These are phyloP conservation scores for Curvularia verruculosa DNA, from an alignment of 2,329 filamentous ascomycete species.

Conservation along the genomic window DNA sequence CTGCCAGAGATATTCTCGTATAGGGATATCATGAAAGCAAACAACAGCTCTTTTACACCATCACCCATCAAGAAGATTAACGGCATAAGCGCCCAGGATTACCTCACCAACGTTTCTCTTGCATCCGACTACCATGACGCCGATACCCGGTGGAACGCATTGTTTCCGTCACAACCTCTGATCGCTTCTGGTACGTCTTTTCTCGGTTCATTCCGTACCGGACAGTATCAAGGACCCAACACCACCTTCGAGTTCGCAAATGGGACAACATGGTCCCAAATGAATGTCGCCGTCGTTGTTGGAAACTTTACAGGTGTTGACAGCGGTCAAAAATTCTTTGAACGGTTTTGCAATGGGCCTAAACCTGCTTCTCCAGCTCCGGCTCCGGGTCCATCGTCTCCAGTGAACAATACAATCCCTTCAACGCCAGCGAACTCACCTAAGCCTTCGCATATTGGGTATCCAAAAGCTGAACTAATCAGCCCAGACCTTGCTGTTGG, in stretches of 20 bases:
- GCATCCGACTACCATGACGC: conserved; percentile 48
- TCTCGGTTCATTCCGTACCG: conserved; percentile 39
- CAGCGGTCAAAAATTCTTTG: conserved; percentile 51
- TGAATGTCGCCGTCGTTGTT: conserved; percentile 42
- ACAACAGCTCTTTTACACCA: conserved; percentile 39
- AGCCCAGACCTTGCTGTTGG: conserved; percentile 47
- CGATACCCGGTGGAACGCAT: conserved; percentile 50
- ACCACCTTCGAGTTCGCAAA: conserved; percentile 48
- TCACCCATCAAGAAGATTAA: conserved; percentile 50
- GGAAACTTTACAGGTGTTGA: conserved; percentile 45
- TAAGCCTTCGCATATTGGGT: conserved; percentile 42
- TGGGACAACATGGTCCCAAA: conserved; percentile 38
- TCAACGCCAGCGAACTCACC: conserved; percentile 25
- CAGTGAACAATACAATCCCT: conserved; percentile 21
- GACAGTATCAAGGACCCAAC: conserved; percentile 42
- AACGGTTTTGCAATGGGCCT: conserved; percentile 47
- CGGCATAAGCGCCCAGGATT: conserved; percentile 42
- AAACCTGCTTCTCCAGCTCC: conserved; percentile 18
- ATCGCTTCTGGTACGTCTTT: conserved; percentile 37
- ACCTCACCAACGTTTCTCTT: conserved; percentile 41
- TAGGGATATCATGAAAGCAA: conserved; percentile 37
- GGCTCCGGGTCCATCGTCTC: conserved; percentile 19
- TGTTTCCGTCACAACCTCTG: conserved; percentile 46
- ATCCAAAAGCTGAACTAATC: conserved; percentile 49
- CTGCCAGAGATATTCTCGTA: conserved; percentile 48